Evolutionary conservation across 257 asterid species (phyloP).

Genomic region (Galeopsis tetrahit): DNA sequence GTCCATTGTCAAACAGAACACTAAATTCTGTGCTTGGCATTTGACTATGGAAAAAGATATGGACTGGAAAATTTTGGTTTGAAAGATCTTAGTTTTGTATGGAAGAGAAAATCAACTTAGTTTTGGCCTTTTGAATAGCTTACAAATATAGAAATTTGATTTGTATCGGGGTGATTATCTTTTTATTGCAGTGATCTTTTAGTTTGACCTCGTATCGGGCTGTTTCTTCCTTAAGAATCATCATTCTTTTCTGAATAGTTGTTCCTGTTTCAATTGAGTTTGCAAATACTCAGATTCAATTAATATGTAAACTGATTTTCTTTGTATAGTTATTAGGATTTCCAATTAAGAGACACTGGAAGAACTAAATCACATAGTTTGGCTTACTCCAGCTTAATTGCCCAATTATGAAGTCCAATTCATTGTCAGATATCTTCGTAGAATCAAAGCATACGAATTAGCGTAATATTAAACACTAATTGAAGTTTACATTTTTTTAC

Average conservation of each 20-base stretch:
- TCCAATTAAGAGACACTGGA: conserved; percentile 2
- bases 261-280: conserved; percentile 15
- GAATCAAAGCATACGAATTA: conserved; percentile 23
- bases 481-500: conserved; percentile 18
- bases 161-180: conserved; percentile 29
- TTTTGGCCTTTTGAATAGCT: conserved; percentile 30
- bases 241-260: conserved; percentile 6
- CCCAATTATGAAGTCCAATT: conserved; percentile 6
- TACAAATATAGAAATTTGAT: conserved; percentile 4
- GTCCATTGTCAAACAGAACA: conserved; percentile 3
- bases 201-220: not conserved
- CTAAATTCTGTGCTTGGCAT: not conserved
- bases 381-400: not conserved
- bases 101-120: conserved; percentile 10
- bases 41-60: conserved; percentile 15
- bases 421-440: conserved; percentile 15
- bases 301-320: conserved; percentile 16
- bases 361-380: conserved; percentile 2
- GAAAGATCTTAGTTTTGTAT: conserved; percentile 18
- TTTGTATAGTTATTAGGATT: conserved; percentile 24
- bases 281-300: conserved; percentile 10
- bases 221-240: conserved; percentile 21
- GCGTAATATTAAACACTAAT: not conserved
- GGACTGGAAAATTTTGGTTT: conserved; percentile 14
- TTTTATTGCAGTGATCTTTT: conserved; percentile 18